phyloP scores from a whole-genome alignment of 305 asterid genomes.

The Solanum hybrid region DNA sequence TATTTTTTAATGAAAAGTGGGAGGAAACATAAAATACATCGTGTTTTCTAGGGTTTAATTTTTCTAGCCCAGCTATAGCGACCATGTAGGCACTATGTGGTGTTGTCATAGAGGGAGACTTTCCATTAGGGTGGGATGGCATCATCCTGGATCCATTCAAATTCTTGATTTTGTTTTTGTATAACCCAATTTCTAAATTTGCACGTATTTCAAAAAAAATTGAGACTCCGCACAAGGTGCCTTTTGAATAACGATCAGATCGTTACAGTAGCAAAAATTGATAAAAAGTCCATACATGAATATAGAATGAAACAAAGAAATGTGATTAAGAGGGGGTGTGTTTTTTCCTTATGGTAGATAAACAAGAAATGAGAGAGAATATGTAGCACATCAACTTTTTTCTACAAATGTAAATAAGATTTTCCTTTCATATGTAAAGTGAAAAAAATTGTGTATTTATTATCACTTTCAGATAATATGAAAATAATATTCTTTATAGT shows the following conservation, averaged over 20 bases:
- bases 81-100: background rate
- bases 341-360: background rate
- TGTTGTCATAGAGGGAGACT: background rate
- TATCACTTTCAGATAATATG: background rate
- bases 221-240: background rate
- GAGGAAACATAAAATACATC: background rate
- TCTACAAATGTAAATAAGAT: too few relatives aligned
- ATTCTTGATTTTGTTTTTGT: too few relatives aligned
- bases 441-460: background rate
- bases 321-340: background rate
- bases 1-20: background rate
- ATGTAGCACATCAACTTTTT: background rate
- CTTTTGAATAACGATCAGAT: background rate
- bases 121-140: background rate
- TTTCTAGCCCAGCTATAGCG: background rate
- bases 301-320: background rate
- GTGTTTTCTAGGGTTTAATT: background rate
- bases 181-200: background rate
- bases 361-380: background rate
- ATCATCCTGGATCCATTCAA: background rate
- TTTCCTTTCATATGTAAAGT: too few relatives aligned
- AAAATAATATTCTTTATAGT: background rate
- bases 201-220: background rate
- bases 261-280: background rate
- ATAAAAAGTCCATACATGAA: background rate